phyloP scores from a whole-genome alignment of 2,329 filamentous ascomycete genomes.

The Colletotrichum lindemuthianum region DNA sequence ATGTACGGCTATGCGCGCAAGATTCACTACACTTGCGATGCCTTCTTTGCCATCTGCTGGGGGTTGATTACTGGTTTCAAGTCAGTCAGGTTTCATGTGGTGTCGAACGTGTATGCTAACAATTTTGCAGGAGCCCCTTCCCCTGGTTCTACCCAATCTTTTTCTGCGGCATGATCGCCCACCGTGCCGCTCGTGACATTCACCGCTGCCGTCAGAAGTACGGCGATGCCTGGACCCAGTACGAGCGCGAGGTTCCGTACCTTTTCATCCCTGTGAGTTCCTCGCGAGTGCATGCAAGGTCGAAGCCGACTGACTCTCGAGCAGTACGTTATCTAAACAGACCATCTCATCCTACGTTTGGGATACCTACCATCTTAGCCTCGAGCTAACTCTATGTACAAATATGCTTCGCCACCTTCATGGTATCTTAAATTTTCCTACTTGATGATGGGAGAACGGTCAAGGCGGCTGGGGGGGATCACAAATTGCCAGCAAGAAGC shows the following conservation, averaged over 20 bases:
- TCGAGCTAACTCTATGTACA: slow-evolving; percentile 6
- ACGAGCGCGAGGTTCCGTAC: slow-evolving; percentile 82
- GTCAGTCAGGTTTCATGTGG: neutral
- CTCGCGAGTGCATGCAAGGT: neutral
- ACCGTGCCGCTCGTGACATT: slow-evolving; percentile 81
- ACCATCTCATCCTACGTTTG: neutral
- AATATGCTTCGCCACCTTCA: slow-evolving; percentile 14
- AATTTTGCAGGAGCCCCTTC: slow-evolving; percentile 69
- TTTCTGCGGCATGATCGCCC: slow-evolving; percentile 82
- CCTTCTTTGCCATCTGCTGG: slow-evolving; percentile 82
- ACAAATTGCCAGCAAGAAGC: neutral
- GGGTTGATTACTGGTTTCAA: slow-evolving; percentile 83
- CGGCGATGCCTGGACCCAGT: slow-evolving; percentile 83
- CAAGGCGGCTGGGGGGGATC: neutral
- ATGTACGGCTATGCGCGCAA: slow-evolving; percentile 69
- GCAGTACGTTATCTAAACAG: slow-evolving; percentile 10
- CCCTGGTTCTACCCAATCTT: slow-evolving; percentile 92
- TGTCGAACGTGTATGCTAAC: neutral
- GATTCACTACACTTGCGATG: slow-evolving; percentile 79
- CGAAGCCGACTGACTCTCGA: neutral
- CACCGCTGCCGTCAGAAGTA: slow-evolving; percentile 81
- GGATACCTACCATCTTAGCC: neutral
- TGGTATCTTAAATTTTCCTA: slow-evolving; percentile 4
- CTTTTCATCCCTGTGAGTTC: slow-evolving; percentile 71
- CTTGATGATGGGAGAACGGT: slow-evolving; percentile 6